These are phyloP conservation scores for Fusarium odoratissimum DNA, from an alignment of 2,329 filamentous ascomycete genomes.

Conservation along the genomic window DNA sequence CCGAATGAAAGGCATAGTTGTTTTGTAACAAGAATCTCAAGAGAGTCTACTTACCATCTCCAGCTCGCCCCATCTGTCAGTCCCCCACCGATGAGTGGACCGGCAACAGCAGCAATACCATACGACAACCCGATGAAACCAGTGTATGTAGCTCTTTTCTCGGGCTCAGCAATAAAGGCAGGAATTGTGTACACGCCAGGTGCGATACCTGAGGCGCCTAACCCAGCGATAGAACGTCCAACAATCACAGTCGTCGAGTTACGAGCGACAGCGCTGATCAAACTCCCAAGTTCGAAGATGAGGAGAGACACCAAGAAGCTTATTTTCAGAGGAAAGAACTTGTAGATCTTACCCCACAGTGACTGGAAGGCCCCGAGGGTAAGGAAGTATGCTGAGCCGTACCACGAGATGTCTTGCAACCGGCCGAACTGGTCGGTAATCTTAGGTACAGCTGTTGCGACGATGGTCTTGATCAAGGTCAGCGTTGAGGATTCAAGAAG, in stretches of 20 bases:
- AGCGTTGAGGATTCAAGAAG: rapidly evolving
- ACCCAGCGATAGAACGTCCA: conserved; percentile 61
- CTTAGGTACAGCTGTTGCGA: conserved; percentile 59
- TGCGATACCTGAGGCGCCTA: conserved; percentile 61
- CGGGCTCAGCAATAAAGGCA: conserved; percentile 25
- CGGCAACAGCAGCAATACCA: not conserved
- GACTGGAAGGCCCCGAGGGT: not conserved
- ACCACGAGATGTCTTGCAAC: conserved; percentile 67
- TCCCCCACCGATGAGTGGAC: not conserved
- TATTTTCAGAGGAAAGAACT: conserved; percentile 63
- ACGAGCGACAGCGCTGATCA: conserved; percentile 61
- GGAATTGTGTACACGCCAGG: conserved; percentile 62
- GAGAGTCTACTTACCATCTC: not conserved
- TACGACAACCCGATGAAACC: not conserved
- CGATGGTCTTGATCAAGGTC: rapidly evolving
- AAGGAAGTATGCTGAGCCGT: conserved; percentile 60
- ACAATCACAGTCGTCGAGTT: conserved; percentile 60
- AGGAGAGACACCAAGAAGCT: conserved; percentile 60
- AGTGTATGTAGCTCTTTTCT: not conserved
- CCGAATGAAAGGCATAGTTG: rapidly evolving
- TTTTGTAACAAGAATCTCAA: rapidly evolving
- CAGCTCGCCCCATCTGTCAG: not conserved
- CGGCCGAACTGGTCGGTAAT: conserved; percentile 64
- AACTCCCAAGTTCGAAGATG: conserved; percentile 65
- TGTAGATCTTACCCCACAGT: conserved; percentile 57